Percentiles rank a stretch among this genome's conserved stretches.
These are phyloP conservation scores for Miscanthus lutarioriparius DNA, from an alignment of 176 grass and related monocot genomes.

Conservation along the genomic window DNA sequence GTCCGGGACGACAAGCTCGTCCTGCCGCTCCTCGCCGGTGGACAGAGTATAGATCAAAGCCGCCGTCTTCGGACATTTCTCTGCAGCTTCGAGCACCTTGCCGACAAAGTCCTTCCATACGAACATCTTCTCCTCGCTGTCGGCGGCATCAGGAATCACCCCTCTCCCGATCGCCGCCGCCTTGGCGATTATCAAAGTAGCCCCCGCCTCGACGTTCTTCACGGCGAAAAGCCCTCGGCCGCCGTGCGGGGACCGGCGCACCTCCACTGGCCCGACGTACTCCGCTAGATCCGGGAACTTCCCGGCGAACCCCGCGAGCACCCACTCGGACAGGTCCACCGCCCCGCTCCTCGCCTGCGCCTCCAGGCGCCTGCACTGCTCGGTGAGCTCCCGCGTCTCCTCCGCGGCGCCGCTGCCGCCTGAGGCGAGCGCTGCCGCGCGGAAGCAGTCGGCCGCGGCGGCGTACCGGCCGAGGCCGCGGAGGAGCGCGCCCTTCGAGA, in stretches of 20 bases:
- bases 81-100: constrained; percentile 62
- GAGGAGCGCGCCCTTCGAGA: constrained; percentile 72
- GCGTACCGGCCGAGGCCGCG: constrained; percentile 60
- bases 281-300: constrained; percentile 73
- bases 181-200: constrained; percentile 57
- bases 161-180: constrained; percentile 68
- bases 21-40: constrained; percentile 46
- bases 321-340: constrained; percentile 76
- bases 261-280: constrained; percentile 65
- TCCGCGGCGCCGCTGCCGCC: constrained; percentile 31
- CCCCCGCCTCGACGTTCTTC: constrained; percentile 67
- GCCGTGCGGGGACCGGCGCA: constrained; percentile 43
- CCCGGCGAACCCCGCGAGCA: constrained; percentile 52
- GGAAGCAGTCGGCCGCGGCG: constrained; percentile 57
- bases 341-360: constrained; percentile 59
- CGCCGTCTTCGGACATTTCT: constrained; percentile 58
- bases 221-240: constrained; percentile 64
- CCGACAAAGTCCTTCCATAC: constrained; percentile 93
- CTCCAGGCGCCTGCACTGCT: constrained; percentile 59
- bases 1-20: constrained; percentile 49
- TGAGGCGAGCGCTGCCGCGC: constrained; percentile 22
- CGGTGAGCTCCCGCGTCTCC: constrained; percentile 43
- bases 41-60: constrained; percentile 63
- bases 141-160: constrained; percentile 51
- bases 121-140: constrained; percentile 68